A percentile compares a stretch with the other conserved stretches of the same genome.
Evolutionary conservation across 306 rosid species (phyloP).

Genomic region (Quercus ilex): DNA sequence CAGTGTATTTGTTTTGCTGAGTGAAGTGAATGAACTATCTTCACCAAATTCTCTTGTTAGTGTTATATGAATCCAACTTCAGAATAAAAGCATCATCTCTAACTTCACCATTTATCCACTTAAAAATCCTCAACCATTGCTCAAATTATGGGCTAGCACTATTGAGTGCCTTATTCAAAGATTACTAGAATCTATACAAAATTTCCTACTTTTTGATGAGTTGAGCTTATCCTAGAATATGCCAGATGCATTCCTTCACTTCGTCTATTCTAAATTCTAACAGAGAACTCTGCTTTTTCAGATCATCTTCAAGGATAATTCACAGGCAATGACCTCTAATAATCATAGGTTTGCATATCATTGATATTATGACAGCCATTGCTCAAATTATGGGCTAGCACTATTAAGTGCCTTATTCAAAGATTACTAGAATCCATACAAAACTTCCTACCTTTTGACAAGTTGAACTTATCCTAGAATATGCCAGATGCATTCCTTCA

Average conservation of each 20-base stretch:
- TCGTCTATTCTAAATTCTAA: neutral
- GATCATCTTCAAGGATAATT: neutral
- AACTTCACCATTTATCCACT: too few species aligned
- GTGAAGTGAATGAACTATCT: too few species aligned
- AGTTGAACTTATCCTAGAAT: neutral
- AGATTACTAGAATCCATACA: too few species aligned
- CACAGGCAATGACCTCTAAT: neutral
- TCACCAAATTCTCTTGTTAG: too few species aligned
- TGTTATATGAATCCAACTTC: too few species aligned
- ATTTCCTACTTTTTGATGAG: neutral
- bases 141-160: too few species aligned
- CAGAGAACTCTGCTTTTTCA: neutral
- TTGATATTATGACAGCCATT: neutral
- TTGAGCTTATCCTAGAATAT: neutral
- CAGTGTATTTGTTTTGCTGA: too few species aligned
- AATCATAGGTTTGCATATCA: neutral
- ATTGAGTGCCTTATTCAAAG: neutral
- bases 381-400: too few species aligned
- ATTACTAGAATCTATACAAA: neutral
- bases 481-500: neutral
- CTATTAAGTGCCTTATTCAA: neutral
- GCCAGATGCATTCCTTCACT: neutral
- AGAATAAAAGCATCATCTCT: too few species aligned
- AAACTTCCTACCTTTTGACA: neutral
- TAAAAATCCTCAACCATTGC: too few species aligned